Base-by-base conservation (phyloP, 2,329 filamentous ascomycete genomes). In the Remersonia thermophila region DNA sequence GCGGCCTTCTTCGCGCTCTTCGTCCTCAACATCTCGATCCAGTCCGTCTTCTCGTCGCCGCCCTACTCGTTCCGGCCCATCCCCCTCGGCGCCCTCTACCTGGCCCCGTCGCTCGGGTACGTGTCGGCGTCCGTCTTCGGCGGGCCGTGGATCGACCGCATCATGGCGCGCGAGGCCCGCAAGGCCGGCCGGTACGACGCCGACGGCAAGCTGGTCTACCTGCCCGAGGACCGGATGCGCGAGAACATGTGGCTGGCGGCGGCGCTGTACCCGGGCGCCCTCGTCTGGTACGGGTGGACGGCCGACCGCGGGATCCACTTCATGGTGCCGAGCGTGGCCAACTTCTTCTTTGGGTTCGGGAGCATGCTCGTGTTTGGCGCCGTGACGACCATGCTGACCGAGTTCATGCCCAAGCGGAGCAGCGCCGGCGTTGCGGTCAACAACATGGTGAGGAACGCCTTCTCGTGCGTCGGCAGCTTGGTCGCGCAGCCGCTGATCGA, bases 211-310 rank as follows among this genome's bases (percentile, higher is more conserved):
- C 62, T 84, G 14, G 60, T 83, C 8, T 80, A 75, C 50, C 63
- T 74, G 2, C 84, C 84, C 0, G 84, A 91, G 57, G 84, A 93
- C 55, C 71, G 84, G 10, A 83, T 91, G 73, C 67, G 77, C 30
- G 80, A 89, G 52, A 91, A 93, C 52, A 80, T 80, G 3, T 89
- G 79, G 79, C 56, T 87, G 1, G 80, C 79, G 3, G 77, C 77
- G 1, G 62, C 75, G 3, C 47, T 87, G 31, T 87, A 81, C 47
- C 84, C 84, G 0, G 64, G 66, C 0, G 77, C 77, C 0, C 55
- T 91, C 41, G 62, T 91, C 18, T 77, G 77, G 63, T 91, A 83
- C 52, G 84, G 84, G 3, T 93, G 84, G 83, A 71, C 75, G 0
- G 67, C 72, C 0, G 60, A 77, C 29, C 69, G 74, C 41, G 81